Conservation (phyloP, 768 basidiomycete genomes). For the Lentinula sp. region DNA sequence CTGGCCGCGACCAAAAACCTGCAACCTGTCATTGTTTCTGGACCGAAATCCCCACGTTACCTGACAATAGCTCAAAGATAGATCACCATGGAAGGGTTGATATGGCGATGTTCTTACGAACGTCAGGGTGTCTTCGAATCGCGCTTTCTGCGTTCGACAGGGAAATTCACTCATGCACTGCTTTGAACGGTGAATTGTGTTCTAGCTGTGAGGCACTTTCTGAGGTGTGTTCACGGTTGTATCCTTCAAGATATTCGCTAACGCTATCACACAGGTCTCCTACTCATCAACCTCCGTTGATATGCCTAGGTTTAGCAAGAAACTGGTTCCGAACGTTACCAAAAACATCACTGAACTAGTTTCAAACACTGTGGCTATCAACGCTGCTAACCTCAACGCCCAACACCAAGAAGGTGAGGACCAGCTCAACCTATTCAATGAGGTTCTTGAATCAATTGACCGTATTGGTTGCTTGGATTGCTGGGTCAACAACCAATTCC, state of each 20-base stretch:
- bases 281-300: not conserved
- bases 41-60: too few relatives aligned
- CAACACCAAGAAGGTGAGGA: not conserved
- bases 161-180: not conserved
- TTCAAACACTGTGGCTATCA: not conserved
- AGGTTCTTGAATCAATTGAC: not conserved
- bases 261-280: not conserved
- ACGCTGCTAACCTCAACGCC: not conserved
- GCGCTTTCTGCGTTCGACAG: not conserved
- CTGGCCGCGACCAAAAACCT: not conserved
- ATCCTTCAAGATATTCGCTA: too few relatives aligned
- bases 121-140: not conserved
- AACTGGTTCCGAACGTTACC: not conserved
- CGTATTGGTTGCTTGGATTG: not conserved
- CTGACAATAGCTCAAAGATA: too few relatives aligned
- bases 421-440: not conserved
- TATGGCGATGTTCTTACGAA: not conserved
- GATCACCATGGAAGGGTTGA: not conserved
- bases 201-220: not conserved
- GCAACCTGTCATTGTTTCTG: not conserved
- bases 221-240: not conserved
- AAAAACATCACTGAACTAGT: too few relatives aligned
- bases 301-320: not conserved
- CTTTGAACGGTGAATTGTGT: not conserved
- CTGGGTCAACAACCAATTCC: not conserved